Conservation (phyloP, 352 stramenopile species). For the Blastocystis sp. region DNA sequence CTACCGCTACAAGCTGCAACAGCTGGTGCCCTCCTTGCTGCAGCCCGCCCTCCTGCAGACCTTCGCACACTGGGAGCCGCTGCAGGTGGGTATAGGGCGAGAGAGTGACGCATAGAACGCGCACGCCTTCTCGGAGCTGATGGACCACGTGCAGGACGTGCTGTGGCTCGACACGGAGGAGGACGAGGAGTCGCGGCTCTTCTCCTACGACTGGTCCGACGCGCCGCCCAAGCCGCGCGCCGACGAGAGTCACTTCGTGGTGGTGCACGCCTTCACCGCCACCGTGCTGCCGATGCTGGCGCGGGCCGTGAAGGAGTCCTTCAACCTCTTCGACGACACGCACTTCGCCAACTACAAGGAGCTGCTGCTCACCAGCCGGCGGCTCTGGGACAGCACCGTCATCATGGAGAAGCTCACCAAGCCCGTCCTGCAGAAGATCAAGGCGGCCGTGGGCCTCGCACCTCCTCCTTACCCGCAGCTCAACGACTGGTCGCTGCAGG, state of each 20-base stretch:
- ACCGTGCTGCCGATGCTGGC: background rate
- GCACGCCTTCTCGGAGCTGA: background rate
- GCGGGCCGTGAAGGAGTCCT: background rate
- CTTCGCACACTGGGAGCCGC: conserved; percentile 18
- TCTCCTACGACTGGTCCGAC: conserved; percentile 19
- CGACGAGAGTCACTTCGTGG: conserved; percentile 34
- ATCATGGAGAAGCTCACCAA: conserved; percentile 4
- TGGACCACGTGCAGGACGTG: background rate
- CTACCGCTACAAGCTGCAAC: conserved; percentile 44
- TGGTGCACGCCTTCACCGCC: conserved; percentile 13
- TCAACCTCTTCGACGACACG: background rate
- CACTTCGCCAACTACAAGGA: conserved; percentile 25
- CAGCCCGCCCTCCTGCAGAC: background rate
- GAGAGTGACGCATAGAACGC: conserved; percentile 14
- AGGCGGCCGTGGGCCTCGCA: background rate
- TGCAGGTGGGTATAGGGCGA: background rate
- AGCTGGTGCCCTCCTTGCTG: conserved; percentile 21
- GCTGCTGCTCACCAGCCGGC: background rate
- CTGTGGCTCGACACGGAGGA: conserved; percentile 16
- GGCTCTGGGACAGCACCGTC: conserved; percentile 2
- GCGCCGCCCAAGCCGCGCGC: background rate
- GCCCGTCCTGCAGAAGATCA: background rate
- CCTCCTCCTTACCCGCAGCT: background rate
- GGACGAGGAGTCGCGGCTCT: conserved; percentile 32
- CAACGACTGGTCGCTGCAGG: background rate